Conservation (phyloP, 192 early-diverging fungal species). For the Cladochytrium replicatum region DNA sequence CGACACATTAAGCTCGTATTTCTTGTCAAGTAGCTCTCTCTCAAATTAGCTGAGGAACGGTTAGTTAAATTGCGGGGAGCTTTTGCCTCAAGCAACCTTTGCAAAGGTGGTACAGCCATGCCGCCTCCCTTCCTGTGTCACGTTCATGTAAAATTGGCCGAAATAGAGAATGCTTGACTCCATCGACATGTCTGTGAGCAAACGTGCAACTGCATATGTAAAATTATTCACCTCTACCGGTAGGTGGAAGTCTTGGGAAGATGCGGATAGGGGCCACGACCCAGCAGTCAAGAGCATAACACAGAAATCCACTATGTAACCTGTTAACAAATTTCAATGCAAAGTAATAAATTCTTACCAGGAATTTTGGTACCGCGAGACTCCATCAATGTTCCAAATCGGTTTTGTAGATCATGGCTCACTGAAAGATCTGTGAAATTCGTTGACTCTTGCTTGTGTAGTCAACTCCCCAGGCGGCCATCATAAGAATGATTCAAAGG, state of each 20-base stretch:
- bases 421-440: constrained; percentile 80
- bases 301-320: constrained; percentile 49
- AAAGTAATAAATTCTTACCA: constrained; percentile 28
- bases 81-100: too few species aligned
- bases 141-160: constrained; percentile 56
- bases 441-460: constrained; percentile 75
- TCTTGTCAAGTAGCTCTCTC: constrained; percentile 54
- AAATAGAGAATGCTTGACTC: constrained; percentile 61
- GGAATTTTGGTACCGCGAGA: constrained; percentile 29
- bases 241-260: constrained; percentile 20
- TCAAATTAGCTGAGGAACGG: constrained; percentile 50
- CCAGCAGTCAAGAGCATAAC: constrained; percentile 69
- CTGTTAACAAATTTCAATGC: constrained; percentile 9
- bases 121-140: constrained; percentile 65
- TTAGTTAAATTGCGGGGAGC: too few species aligned
- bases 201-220: too few species aligned
- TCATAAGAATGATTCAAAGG: background rate
- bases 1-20: constrained; percentile 69
- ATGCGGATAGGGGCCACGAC: constrained; percentile 62
- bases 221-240: constrained; percentile 27
- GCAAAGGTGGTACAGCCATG: constrained; percentile 74
- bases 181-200: constrained; percentile 25
- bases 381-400: constrained; percentile 24
- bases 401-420: constrained; percentile 55
- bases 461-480: constrained; percentile 71